These are phyloP conservation scores for Lindgomyces ingoldianus DNA, from an alignment of 495 filamentous ascomycete genomes.

Conservation along the genomic window DNA sequence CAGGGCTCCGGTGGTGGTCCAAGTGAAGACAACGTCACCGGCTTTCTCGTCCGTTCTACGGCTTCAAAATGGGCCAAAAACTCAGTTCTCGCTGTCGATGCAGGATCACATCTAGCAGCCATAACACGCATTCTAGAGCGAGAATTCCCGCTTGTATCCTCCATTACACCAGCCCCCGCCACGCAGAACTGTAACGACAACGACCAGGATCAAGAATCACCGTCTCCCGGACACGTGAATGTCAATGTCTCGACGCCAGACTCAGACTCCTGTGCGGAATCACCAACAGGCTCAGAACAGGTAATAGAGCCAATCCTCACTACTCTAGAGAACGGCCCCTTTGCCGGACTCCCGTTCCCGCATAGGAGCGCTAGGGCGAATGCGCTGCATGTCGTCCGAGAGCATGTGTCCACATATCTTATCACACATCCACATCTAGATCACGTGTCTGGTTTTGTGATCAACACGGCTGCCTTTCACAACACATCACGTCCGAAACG, in stretches of 20 bases:
- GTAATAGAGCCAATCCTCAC: conserved; percentile 33
- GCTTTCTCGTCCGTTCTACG: conserved; percentile 80
- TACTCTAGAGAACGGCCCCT: conserved; percentile 58
- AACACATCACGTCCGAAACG: conserved; percentile 74
- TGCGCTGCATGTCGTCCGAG: conserved; percentile 72
- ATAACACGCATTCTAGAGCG: conserved; percentile 71
- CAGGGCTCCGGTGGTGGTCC: conserved; percentile 92
- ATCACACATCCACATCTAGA: conserved; percentile 96
- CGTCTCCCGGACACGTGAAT: conserved; percentile 17
- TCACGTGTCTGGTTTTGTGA: conserved; percentile 85
- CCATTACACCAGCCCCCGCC: background rate
- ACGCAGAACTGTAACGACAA: conserved; percentile 15
- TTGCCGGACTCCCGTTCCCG: conserved; percentile 70
- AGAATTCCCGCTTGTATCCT: conserved; percentile 46
- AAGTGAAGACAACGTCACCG: conserved; percentile 83
- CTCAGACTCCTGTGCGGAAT: conserved; percentile 20
- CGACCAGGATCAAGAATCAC: conserved; percentile 12
- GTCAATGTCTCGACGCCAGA: conserved; percentile 15
- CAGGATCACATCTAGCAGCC: conserved; percentile 82
- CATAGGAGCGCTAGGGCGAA: conserved; percentile 66
- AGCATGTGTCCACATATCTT: conserved; percentile 80
- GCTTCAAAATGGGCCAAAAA: conserved; percentile 74
- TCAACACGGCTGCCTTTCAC: conserved; percentile 83
- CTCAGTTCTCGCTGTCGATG: conserved; percentile 87
- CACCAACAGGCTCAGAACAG: conserved; percentile 11